Base-by-base conservation (phyloP, 495 filamentous ascomycete genomes). In the Beverwykella pulmonaria region DNA sequence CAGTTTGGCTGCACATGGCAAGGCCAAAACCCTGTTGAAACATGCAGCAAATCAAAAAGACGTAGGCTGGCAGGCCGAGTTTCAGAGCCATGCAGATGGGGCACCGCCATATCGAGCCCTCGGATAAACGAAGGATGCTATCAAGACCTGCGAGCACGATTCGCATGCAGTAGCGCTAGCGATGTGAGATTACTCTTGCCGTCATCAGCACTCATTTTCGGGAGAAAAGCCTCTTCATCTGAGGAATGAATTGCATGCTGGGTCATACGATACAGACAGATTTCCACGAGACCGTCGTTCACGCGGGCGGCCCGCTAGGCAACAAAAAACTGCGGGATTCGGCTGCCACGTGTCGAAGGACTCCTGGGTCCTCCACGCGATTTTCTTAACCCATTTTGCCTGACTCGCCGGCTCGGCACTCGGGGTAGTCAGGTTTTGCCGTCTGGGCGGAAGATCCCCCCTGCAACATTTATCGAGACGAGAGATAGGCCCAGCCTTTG, bases 311-410 rank as follows among this genome's bases (percentile, higher is more conserved):
- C 26, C 63, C 65, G 65, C 57, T 54, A 59, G 20, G 44, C 55
- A 49, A 22, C 30, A 23, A 36, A 39, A n/a, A 46, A 25, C 19
- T 22, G 30, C 47, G 47, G 55, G 50, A 58, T 46, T 67, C 34
- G 65, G 65, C 65, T 61, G 65, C 65, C 65, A 68, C 65, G 65
- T 68, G 65, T 61, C 27, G 32, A 34, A 34, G 27, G 10, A 48
- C 39, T 64, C 61, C 53, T 61, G 36, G 65, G 23, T n/a, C 5
- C 3, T 41, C 58, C 65, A 62, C 63, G 63, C 63, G 63, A 59
- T 61, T 60, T 23, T 54, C 44, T 59, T 58, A 30, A 65, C 56
- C 55, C 27, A 60, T 19, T 48, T 29, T 49, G 52, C 57, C 49
- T 61, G 65, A 62, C 65, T 68, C 59, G 52, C 32, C 27, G 49